Base-by-base conservation (phyloP, 73 alveolate genomes). In the Loxodes magnus region DNA sequence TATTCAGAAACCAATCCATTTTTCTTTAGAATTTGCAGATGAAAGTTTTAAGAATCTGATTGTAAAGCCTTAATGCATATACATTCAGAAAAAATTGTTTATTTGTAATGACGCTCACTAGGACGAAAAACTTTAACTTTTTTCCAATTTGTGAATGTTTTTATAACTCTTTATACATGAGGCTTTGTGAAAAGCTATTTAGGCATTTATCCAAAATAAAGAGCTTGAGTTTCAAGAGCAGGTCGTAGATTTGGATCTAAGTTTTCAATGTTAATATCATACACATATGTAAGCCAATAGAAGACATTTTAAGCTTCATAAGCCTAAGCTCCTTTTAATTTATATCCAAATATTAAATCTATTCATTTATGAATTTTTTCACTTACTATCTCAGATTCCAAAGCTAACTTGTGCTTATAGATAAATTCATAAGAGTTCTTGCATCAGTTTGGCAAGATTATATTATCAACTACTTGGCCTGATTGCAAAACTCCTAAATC, bases 171-270 rank as follows among this genome's bases (percentile, higher is more conserved):
- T 34, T 41, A 53, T 4, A 90, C 90, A 61, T 87, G 97, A 5
- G 93, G 83, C 25, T 64, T 76, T 28, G 66, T 39, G 48, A 87
- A 87, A n/a, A 87, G 14, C 52, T 77, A 84, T 25, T 67, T 73
- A 17, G 97, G 94, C 9, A 81, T 70, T 51, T 87, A 74, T 24
- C 97, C 97, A 67, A 87, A 87, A 51, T 83, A 87, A 30, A 72
- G 64, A 51, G 82, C 69, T 63, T 87, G 87, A 19, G 82, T 71
- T 62, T 77, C 80, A 27, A 60, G 62, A 25, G 82, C 86, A 14
- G 42, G 25, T 35, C 75, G 29, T 35, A 76, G 74, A 14, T 67
- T 35, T 21, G 70, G 74, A 36, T 57, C 64, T 4, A 60, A 44
- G 27, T 60, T 55, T 35, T 64, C 60, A 42, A 82, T 60, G 43